phyloP scores from a whole-genome alignment of 2,329 filamentous ascomycete species.

The Metarhizium sp. region DNA sequence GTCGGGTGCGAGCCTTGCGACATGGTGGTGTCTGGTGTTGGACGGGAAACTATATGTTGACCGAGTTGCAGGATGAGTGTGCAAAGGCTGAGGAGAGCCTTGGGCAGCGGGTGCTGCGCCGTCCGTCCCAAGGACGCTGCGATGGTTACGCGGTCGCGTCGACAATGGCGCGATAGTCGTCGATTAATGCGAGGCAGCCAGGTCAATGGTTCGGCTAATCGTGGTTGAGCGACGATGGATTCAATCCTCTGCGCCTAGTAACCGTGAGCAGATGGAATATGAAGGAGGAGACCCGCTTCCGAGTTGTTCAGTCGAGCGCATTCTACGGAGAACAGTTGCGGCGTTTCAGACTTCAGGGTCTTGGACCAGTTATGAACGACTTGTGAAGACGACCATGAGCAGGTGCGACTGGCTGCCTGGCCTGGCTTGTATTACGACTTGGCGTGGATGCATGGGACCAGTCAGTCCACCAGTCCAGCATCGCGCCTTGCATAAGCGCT shows the following conservation, averaged over 20 bases:
- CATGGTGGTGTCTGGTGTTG: conserved; percentile 16
- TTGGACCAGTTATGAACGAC: background rate
- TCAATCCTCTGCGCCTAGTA: background rate
- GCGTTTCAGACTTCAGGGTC: background rate
- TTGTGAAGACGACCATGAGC: background rate
- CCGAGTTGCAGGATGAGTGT: no score
- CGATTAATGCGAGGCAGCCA: background rate
- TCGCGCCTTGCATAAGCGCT: no score
- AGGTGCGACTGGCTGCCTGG: background rate
- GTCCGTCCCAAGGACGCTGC: background rate
- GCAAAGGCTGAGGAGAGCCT: background rate
- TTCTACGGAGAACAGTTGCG: background rate
- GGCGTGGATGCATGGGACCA: no score
- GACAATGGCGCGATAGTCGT: background rate
- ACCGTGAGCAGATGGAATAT: background rate
- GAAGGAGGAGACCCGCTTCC: background rate
- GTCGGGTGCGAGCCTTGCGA: conserved; percentile 46
- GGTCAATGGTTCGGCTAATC: no score
- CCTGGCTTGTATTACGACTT: background rate
- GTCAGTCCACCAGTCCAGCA: no score
- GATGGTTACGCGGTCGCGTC: background rate
- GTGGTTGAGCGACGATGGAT: background rate
- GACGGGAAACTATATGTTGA: background rate
- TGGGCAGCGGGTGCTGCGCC: background rate
- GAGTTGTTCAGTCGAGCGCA: background rate